Base-by-base conservation (phyloP, 2,329 filamentous ascomycete species). In the Xylariomycetidae sp. region DNA sequence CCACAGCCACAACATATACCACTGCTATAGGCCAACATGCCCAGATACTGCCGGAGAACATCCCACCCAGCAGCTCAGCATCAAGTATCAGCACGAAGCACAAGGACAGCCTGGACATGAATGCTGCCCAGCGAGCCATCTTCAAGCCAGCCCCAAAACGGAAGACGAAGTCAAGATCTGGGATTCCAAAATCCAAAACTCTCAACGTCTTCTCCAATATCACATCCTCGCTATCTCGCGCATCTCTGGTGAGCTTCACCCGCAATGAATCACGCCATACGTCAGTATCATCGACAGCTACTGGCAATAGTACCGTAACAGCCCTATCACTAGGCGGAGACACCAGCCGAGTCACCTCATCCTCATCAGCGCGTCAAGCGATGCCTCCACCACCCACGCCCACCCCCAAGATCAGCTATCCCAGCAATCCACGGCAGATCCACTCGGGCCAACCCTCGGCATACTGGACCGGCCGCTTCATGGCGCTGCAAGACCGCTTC, bases 391-490 rank as follows among this genome's bases (percentile, higher is more conserved):
- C 33, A 20, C 18, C 10, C n/a, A 19, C 11, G 27, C 25, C 27
- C 14, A 5, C 9, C 16, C 29, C 16, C 10, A 32, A 25, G 9
- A 19, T 19, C 15, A n/a, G n/a, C n/a, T n/a, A n/a, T n/a, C n/a
- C 20, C 8, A 10, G 30, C 19, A 45, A 55, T 22, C 42, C 49
- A n/a, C 47, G 43, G 17, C 37, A 57, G 16, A 54, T 77, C 11
- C 50, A 52, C 31, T 57, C 50, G 0, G 63, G 69, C 2, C 67
- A 72, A 45, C 57, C 66, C 5, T 64, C 67, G 2, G 54, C 63
- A 3, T 82, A 80, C 53, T 84, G 80, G 80, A 62, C 67, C 9
- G 80, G 80, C 13, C 73, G 80, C 25, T 80, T 82, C 49, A 59
- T 68, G 31, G 59, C 73, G 3, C 55, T 81, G 1, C 64, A 72